A percentile compares a stretch with the other conserved stretches of the same genome.
Conservation (phyloP, 2,329 filamentous ascomycete genomes). For the Epichloe sylvatica region DNA sequence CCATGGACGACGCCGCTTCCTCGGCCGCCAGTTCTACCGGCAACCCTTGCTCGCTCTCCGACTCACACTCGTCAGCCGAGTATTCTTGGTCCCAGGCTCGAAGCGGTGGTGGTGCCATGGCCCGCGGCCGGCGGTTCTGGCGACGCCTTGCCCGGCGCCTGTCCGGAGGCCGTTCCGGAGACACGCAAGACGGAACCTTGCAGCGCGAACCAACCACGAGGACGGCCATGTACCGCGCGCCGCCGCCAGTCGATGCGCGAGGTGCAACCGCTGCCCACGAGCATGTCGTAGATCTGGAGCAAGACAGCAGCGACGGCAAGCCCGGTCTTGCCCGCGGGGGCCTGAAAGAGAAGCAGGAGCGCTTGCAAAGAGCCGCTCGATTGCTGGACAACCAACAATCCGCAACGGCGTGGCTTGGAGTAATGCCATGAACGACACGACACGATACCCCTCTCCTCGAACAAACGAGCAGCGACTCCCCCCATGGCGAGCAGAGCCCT, state of each 20-base stretch:
- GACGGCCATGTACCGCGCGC: constrained; percentile 25
- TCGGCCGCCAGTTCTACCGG: constrained; percentile 14
- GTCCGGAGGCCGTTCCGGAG: constrained; percentile 6
- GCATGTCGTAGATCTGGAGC: constrained; percentile 11
- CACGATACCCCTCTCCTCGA: background rate
- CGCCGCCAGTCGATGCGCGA: constrained; percentile 3
- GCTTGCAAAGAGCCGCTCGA: constrained; percentile 26
- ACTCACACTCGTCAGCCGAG: constrained; percentile 8
- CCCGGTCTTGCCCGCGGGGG: constrained; percentile 10
- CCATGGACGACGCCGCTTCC: constrained; percentile 17
- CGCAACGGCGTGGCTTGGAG: background rate
- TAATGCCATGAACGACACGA: background rate
- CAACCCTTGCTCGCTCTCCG: constrained; percentile 2
- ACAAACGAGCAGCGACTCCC: background rate
- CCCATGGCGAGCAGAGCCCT: no score
- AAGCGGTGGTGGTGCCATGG: background rate
- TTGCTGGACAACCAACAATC: constrained; percentile 19
- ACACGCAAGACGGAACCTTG: constrained; percentile 4
- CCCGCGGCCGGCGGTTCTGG: constrained; percentile 12
- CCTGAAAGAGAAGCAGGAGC: constrained; percentile 23
- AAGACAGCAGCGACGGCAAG: constrained; percentile 13
- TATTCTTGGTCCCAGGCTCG: background rate
- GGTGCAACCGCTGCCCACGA: constrained; percentile 9
- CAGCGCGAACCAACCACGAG: constrained; percentile 9
- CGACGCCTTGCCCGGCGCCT: constrained; percentile 11